Conservation (phyloP, 163 green algal species). For the Dunaliella salina region DNA sequence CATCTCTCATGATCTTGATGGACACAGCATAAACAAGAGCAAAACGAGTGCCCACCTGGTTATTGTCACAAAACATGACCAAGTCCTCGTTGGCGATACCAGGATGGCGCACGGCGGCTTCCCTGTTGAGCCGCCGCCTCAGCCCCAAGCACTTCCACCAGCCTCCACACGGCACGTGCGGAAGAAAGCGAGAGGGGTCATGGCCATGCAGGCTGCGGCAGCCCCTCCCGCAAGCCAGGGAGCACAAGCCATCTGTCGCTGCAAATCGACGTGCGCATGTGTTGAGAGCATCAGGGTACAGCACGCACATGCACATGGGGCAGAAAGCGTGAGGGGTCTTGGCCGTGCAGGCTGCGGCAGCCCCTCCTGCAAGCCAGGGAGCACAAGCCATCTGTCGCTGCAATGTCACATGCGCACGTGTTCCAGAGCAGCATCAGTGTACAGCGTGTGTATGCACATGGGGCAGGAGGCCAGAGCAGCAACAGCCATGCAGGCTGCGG, state of each 20-base stretch:
- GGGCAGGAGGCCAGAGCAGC: neutral
- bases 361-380: neutral
- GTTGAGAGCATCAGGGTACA: no score
- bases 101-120: neutral
- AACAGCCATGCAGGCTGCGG: neutral
- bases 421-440: no score
- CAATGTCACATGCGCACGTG: no score
- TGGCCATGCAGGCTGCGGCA: neutral
- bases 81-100: neutral
- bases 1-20: no score
- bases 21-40: no score
- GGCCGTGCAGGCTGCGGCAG: neutral
- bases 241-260: neutral
- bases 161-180: neutral
- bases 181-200: neutral
- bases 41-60: neutral
- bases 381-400: neutral
- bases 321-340: neutral
- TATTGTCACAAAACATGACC: neutral
- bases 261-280: no score
- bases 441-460: no score
- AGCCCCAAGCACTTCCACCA: neutral
- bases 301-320: neutral
- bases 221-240: neutral
- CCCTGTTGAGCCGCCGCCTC: neutral